Conservation (phyloP, 2,329 filamentous ascomycete genomes). For the Monosporascus sp. region DNA sequence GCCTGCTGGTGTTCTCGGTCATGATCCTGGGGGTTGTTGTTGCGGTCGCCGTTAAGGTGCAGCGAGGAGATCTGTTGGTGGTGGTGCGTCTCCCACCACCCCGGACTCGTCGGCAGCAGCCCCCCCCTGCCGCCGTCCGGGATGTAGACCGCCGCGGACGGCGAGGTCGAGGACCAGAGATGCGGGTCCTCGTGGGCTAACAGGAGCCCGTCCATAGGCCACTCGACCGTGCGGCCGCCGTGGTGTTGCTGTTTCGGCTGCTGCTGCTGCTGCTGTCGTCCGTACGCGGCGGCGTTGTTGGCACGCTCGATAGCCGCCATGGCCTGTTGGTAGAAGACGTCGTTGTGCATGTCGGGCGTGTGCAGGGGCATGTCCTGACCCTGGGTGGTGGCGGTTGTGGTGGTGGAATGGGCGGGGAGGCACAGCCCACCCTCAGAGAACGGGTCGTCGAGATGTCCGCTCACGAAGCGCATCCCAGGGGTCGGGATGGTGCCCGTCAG, state of each 20-base stretch:
- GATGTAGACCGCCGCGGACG: conserved; percentile 10
- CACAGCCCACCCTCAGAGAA: conserved; percentile 19
- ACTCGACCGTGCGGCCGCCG: conserved; percentile 25
- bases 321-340: conserved; percentile 14
- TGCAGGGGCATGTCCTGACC: conserved; percentile 14
- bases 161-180: conserved; percentile 11
- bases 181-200: conserved; percentile 8
- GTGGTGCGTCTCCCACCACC: conserved; percentile 21
- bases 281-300: conserved; percentile 4
- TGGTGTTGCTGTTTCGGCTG: conserved; percentile 10
- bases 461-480: conserved; percentile 20
- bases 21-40: conserved; percentile 32
- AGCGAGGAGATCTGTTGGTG: neutral
- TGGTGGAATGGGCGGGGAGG: conserved; percentile 6
- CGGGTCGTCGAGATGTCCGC: conserved; percentile 25
- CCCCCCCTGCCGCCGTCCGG: conserved; percentile 8
- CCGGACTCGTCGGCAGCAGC: conserved; percentile 7
- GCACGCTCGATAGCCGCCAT: conserved; percentile 7
- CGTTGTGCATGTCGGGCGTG: conserved; percentile 18
- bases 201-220: conserved; percentile 26
- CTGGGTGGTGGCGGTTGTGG: conserved; percentile 3
- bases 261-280: conserved; percentile 4
- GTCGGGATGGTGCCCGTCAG: conserved; percentile 22
- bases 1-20: conserved; percentile 36
- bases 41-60: neutral